Conservation (phyloP, 1,284 basidiomycete genomes). For the Moniliophthora roreri region DNA sequence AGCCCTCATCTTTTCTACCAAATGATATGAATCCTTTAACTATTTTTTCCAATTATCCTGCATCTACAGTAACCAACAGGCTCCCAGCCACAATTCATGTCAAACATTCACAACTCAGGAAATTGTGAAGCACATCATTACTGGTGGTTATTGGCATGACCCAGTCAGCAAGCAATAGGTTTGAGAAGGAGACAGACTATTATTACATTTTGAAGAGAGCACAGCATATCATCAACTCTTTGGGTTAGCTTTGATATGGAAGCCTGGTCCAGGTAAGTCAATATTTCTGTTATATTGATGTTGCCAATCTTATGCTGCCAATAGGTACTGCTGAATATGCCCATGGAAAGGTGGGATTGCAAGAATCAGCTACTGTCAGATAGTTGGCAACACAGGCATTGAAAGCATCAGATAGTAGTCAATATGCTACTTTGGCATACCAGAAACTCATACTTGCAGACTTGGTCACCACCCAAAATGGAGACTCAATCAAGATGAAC, state of each 20-base stretch:
- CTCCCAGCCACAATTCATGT: slow-evolving; percentile 18
- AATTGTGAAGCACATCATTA: not conserved
- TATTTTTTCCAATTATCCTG: slow-evolving; percentile 15
- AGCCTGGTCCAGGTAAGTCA: not conserved
- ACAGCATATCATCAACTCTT: not conserved
- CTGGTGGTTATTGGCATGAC: not conserved
- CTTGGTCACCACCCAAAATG: too few species aligned
- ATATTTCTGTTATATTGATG: not conserved
- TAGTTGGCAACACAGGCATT: too few species aligned
- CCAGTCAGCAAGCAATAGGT: not conserved
- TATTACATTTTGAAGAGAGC: not conserved
- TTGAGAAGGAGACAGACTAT: not conserved
- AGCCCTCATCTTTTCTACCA: slow-evolving; percentile 16
- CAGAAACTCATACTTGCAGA: too few species aligned
- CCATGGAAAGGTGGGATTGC: too few species aligned
- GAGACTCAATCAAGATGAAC: too few species aligned
- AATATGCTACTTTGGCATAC: too few species aligned
- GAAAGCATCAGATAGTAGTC: too few species aligned
- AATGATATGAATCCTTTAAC: slow-evolving; percentile 20
- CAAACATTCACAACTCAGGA: not conserved
- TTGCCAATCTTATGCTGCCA: too few species aligned
- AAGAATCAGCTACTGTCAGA: too few species aligned
- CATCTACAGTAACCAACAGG: slow-evolving; percentile 19
- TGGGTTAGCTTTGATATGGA: not conserved
- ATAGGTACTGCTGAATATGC: too few species aligned